Evolutionary conservation across 495 filamentous ascomycete genomes (phyloP).

Genomic region (Xylaria acuta): DNA sequence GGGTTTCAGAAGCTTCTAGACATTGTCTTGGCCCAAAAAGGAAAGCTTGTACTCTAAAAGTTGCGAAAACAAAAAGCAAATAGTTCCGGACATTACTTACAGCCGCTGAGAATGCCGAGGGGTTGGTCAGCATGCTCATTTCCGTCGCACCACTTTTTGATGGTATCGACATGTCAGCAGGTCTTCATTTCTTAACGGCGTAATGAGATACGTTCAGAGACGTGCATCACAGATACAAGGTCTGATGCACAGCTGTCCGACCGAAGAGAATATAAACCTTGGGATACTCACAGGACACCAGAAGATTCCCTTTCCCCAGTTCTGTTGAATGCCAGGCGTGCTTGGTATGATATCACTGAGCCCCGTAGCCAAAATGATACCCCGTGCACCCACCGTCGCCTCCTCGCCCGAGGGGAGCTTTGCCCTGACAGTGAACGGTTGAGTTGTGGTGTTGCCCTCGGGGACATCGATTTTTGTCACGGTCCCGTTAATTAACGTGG

Average conservation of each 20-base stretch:
- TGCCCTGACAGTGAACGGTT: conserved; percentile 50
- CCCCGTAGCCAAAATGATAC: conserved; percentile 63
- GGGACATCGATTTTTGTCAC: conserved; percentile 49
- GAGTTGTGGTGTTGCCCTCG: not conserved
- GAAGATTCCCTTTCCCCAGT: conserved; percentile 64
- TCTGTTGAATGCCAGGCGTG: conserved; percentile 57
- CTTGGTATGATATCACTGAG: conserved; percentile 59
- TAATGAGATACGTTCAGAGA: not conserved
- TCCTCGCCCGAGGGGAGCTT: conserved; percentile 33
- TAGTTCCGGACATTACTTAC: no score
- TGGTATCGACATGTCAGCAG: not conserved
- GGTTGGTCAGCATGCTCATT: conserved; percentile 64
- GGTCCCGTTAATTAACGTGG: conserved; percentile 56
- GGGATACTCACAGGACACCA: conserved; percentile 49
- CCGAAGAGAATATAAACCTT: not conserved
- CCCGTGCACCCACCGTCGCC: conserved; percentile 51
- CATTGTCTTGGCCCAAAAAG: no score
- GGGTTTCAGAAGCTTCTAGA: no score
- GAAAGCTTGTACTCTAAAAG: no score
- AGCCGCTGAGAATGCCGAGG: conserved; percentile 56
- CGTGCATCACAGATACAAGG: not conserved
- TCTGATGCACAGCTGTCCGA: not conserved
- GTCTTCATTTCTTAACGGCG: not conserved
- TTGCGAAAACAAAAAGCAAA: no score
- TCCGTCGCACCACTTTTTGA: conserved; percentile 61